These are phyloP conservation scores for Rhizophagus clarus DNA, from an alignment of 192 early-diverging fungal species.

Conservation along the genomic window DNA sequence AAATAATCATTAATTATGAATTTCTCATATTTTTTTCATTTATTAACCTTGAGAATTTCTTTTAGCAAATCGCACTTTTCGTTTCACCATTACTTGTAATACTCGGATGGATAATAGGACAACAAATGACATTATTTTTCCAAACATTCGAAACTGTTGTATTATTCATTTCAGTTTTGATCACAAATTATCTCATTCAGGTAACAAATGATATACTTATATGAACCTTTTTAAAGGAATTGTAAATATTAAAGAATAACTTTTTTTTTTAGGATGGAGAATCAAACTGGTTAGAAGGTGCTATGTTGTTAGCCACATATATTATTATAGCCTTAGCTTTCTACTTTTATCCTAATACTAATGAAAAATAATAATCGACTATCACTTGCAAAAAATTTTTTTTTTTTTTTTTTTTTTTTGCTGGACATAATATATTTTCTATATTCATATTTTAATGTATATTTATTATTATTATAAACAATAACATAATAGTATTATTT, in stretches of 20 bases:
- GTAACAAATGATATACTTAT: constrained; percentile 36
- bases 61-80: constrained; percentile 80
- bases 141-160: constrained; percentile 79
- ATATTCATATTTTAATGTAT: too few species aligned
- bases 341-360: constrained; percentile 63
- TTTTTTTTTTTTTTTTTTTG: too few species aligned
- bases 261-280: constrained; percentile 70
- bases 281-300: constrained; percentile 92
- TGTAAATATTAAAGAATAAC: constrained; percentile 14
- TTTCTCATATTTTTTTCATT: background rate
- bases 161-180: constrained; percentile 75
- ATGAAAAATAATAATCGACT: background rate
- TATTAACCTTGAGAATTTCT: background rate
- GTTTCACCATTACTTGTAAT: constrained; percentile 71
- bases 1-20: background rate
- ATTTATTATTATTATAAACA: too few species aligned
- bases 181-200: constrained; percentile 78
- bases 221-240: constrained; percentile 31
- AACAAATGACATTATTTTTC: constrained; percentile 85
- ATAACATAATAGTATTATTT: too few species aligned
- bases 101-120: constrained; percentile 81
- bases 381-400: too few species aligned
- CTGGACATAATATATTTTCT: too few species aligned
- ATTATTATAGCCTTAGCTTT: constrained; percentile 84
- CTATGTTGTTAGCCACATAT: constrained; percentile 80